Conservation (phyloP, 2,329 filamentous ascomycete genomes). For the Pseudohalonectria lignicola region DNA sequence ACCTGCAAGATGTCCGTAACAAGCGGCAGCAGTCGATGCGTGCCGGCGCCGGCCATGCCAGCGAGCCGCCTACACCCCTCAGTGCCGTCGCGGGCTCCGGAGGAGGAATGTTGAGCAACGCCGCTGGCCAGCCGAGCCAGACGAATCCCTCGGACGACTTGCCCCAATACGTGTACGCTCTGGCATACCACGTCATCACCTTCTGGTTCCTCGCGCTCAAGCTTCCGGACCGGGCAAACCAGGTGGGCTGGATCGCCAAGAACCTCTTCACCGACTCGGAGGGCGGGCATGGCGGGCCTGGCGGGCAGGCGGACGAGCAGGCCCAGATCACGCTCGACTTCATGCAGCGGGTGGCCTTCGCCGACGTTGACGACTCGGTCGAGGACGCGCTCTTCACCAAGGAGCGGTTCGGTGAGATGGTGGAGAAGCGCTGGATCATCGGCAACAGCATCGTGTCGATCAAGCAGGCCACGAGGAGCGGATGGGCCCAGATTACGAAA, state of each 20-base stretch:
- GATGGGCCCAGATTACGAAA: slow-evolving; percentile 61
- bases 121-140: slow-evolving; percentile 8
- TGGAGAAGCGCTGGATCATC: slow-evolving; percentile 59
- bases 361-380: slow-evolving; percentile 69
- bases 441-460: slow-evolving; percentile 66
- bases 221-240: slow-evolving; percentile 68
- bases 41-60: slow-evolving; percentile 9
- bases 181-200: slow-evolving; percentile 90
- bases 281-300: slow-evolving; percentile 61
- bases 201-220: slow-evolving; percentile 95
- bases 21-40: slow-evolving; percentile 31
- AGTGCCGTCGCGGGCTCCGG: no score
- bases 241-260: slow-evolving; percentile 84
- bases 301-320: no score
- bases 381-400: slow-evolving; percentile 55
- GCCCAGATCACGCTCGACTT: slow-evolving; percentile 90
- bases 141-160: slow-evolving; percentile 53
- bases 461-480: slow-evolving; percentile 53
- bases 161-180: slow-evolving; percentile 84
- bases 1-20: slow-evolving; percentile 79
- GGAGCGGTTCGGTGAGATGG: slow-evolving; percentile 53
- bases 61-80: slow-evolving; percentile 26
- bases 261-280: slow-evolving; percentile 72
- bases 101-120: slow-evolving; percentile 6
- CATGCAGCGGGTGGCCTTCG: slow-evolving; percentile 80